phyloP scores from a whole-genome alignment of 345 rosid genomes.

The Arabidopsis thaliana region DNA sequence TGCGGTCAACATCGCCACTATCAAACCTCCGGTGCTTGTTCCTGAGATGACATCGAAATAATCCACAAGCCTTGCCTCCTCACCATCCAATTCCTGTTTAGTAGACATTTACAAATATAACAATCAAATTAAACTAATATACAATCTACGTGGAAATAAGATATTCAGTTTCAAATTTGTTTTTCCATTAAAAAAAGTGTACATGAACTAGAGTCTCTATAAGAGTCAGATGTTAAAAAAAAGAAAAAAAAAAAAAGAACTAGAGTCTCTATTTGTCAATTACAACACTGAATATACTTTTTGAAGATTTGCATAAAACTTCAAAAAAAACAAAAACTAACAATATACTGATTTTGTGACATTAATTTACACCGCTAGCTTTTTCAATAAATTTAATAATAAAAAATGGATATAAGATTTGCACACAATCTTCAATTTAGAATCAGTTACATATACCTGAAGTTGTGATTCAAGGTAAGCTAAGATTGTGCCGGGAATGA shows the following conservation, averaged over 20 bases:
- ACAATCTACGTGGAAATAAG: neutral
- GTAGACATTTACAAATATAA: neutral
- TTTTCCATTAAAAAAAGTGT: too few relatives aligned
- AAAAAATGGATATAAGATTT: neutral
- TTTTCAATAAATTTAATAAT: too few relatives aligned
- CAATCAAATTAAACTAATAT: neutral
- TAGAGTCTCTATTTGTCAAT: too few relatives aligned
- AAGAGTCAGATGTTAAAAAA: too few relatives aligned
- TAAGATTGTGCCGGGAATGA: slow-evolving; percentile 66
- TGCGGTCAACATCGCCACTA: slow-evolving; percentile 64
- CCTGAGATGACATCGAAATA: slow-evolving; percentile 81
- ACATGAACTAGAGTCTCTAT: too few relatives aligned
- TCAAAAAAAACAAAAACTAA: too few relatives aligned
- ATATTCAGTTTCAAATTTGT: too few relatives aligned
- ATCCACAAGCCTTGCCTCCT: slow-evolving; percentile 71
- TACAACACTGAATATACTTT: too few relatives aligned
- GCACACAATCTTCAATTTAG: neutral
- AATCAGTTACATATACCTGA: slow-evolving; percentile 50
- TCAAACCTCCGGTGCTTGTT: slow-evolving; percentile 78
- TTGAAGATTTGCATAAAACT: too few relatives aligned
- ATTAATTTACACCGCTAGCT: too few relatives aligned
- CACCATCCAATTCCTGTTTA: slow-evolving; percentile 65
- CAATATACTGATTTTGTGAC: too few relatives aligned
- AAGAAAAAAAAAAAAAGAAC: too few relatives aligned
- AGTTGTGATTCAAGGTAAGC: slow-evolving; percentile 64